Evolutionary conservation across 345 rosid genomes (phyloP).

Genomic region (Passiflora organensis): DNA sequence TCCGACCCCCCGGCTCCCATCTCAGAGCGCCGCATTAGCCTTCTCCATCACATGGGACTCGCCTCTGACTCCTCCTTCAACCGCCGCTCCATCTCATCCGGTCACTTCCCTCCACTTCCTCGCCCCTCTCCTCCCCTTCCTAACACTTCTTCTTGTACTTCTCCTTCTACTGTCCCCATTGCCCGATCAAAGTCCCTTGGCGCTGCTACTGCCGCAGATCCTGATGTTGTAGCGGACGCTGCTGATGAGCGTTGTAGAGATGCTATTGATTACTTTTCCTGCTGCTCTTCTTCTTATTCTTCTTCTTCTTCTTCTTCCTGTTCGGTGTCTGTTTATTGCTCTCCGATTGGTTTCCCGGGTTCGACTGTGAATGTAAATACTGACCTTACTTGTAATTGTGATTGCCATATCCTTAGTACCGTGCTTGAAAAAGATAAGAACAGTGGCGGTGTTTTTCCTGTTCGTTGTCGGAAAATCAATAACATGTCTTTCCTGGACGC

Average conservation of each 20-base stretch:
- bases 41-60: constrained; percentile 64
- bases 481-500: constrained; percentile 17
- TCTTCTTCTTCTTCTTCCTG: constrained; percentile 29
- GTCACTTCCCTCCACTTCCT: constrained; percentile 21
- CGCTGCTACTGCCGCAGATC: constrained; percentile 7
- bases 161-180: constrained; percentile 19
- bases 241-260: constrained; percentile 4
- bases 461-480: not conserved
- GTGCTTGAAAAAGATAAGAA: not conserved
- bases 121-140: no score
- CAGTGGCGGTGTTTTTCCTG: not conserved
- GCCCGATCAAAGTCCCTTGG: constrained; percentile 54
- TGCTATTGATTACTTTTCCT: constrained; percentile 22
- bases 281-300: constrained; percentile 19
- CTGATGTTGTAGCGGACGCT: constrained; percentile 13
- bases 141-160: no score
- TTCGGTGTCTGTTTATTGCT: constrained; percentile 31
- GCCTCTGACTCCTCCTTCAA: constrained; percentile 40
- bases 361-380: constrained; percentile 15
- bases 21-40: constrained; percentile 61
- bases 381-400: not conserved
- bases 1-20: constrained; percentile 73
- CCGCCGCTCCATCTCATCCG: constrained; percentile 43
- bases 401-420: constrained; percentile 1
- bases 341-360: constrained; percentile 25